These are phyloP conservation scores for Isabelozyma pseudorhagii DNA, from an alignment of 805 yeast species.

Conservation along the genomic window DNA sequence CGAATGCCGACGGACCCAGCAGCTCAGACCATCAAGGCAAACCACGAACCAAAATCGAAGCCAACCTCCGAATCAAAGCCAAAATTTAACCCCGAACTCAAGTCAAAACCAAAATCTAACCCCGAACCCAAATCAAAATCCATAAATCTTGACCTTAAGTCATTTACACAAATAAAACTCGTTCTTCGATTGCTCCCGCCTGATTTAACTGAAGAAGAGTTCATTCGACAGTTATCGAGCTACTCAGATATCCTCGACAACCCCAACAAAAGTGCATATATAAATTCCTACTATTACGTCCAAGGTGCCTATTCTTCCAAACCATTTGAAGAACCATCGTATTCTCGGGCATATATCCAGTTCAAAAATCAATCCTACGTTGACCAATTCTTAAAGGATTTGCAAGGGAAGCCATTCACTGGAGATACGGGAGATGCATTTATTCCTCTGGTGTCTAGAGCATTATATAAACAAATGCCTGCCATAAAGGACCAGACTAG, in stretches of 20 bases:
- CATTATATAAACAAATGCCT: constrained; percentile 30
- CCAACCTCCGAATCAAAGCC: neutral
- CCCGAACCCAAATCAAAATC: neutral
- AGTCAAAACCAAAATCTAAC: neutral
- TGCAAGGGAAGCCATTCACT: constrained; percentile 15
- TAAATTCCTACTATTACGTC: constrained; percentile 31
- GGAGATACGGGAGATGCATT: constrained; percentile 24
- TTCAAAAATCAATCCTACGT: constrained; percentile 26
- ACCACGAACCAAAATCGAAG: neutral
- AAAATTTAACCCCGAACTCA: neutral
- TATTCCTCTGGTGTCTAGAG: constrained; percentile 31
- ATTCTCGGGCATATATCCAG: constrained; percentile 40
- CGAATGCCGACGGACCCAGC: no score
- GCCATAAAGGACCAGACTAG: neutral
- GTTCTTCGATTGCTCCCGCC: constrained; percentile 46
- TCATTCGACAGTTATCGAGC: constrained; percentile 15
- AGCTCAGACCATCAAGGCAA: no score
- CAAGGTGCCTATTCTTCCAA: constrained; percentile 37
- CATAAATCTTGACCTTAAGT: neutral
- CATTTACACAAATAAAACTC: neutral
- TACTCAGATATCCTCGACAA: constrained; percentile 10
- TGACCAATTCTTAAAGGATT: constrained; percentile 20
- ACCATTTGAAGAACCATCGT: constrained; percentile 36
- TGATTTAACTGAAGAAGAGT: constrained; percentile 20
- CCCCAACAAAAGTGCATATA: constrained; percentile 3